Evolutionary conservation across 2,329 filamentous ascomycete species (phyloP).

Genomic region (Coniochaeta prunicola): DNA sequence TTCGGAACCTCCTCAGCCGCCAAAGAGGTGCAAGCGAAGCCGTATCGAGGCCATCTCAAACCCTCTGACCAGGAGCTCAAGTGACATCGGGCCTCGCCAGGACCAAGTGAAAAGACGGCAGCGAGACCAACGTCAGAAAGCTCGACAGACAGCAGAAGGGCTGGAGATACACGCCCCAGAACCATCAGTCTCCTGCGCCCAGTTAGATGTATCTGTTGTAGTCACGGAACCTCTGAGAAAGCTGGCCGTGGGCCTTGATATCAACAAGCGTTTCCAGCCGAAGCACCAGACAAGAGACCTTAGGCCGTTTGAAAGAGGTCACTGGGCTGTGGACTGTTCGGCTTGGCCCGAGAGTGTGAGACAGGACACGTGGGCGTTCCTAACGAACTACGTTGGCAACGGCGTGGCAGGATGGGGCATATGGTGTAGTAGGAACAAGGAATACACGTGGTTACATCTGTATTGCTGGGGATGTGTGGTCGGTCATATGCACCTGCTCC

Average conservation of each 20-base stretch:
- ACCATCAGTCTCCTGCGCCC: conserved; percentile 38
- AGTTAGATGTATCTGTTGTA: conserved; percentile 39
- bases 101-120: neutral
- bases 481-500: conserved; percentile 64
- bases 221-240: conserved; percentile 50
- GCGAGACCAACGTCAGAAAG: neutral
- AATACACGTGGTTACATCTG: conserved; percentile 47
- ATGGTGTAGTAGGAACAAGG: conserved; percentile 42
- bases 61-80: conserved; percentile 21
- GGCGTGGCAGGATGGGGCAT: conserved; percentile 62
- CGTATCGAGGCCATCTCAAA: conserved; percentile 10
- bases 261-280: conserved; percentile 47
- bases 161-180: conserved; percentile 47
- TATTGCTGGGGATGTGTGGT: conserved; percentile 75
- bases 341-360: conserved; percentile 44
- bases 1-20: conserved; percentile 25
- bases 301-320: conserved; percentile 61
- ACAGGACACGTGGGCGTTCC: conserved; percentile 51
- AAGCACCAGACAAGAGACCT: conserved; percentile 38
- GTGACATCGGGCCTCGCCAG: conserved; percentile 21
- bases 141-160: conserved; percentile 17
- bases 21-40: conserved; percentile 18
- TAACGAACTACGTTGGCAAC: conserved; percentile 51
- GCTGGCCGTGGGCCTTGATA: conserved; percentile 44
- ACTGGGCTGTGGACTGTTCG: conserved; percentile 61